Evolutionary conservation across 768 basidiomycete species (phyloP), one percentile per base, ranked within the genome.

Genomic region (Lactarius psammicola): DNA sequence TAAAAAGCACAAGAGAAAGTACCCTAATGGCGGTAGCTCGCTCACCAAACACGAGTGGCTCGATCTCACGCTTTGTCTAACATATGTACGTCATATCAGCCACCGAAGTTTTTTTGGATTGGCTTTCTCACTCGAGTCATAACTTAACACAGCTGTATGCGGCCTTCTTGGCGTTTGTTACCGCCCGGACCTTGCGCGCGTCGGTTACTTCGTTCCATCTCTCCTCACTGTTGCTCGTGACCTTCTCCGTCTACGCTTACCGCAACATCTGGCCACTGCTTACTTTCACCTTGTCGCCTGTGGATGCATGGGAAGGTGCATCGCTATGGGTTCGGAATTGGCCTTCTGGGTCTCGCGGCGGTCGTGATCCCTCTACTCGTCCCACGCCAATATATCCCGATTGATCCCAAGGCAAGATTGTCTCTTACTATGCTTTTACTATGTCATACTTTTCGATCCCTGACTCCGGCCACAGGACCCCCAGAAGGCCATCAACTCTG

Each of bases 191-290:
- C 34, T 8, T 26, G 17, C 38, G 57, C 10, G 60, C 57, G 7
- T 57, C 33, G 10, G 23, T 64, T 20, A 73, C 75, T 9, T 79
- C 78, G 28, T 75, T 74, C 13, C 87, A 88, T 70, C 74, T 85
- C 67, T 80, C 79, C 63, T 71, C 75, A 23, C 69, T 88, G 1
- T 74, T 87, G 13, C 69, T 85, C n/a, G 74, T 76, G 34, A 77
- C 77, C 6, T 82, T 84, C 72, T 69, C 69, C 17, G 78, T 86
- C 9, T 88, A 81, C 69, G 74, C 75, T 34, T 86, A 85, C 70
- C 81, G 87, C 26, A 82, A 85, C 70, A 56, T 89, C 8, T 87
- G 79, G 72, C 88, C 88, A 11, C 71, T 88, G 13, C 75, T 80
- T 20, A 88, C 86, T 0, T 87, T 78, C 73, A 78, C 77, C 23